These are phyloP conservation scores for Megacollybia marginata DNA, from an alignment of 768 basidiomycete genomes.

Conservation along the genomic window DNA sequence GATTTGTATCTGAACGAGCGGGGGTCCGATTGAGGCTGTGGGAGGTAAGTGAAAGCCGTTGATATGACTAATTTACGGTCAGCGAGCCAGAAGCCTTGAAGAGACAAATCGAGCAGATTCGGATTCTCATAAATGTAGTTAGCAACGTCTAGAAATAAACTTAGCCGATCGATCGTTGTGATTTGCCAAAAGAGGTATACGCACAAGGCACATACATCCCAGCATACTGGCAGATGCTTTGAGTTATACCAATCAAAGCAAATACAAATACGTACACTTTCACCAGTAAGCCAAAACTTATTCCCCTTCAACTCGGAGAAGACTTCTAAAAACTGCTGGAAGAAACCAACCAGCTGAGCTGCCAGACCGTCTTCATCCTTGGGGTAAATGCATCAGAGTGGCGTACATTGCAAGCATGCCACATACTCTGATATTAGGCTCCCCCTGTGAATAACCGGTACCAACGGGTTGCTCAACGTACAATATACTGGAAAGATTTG, in stretches of 20 bases:
- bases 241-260: too few species aligned
- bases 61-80: too few species aligned
- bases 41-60: too few species aligned
- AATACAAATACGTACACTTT: too few species aligned
- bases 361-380: constrained; percentile 45
- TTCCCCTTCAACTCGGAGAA: constrained; percentile 64
- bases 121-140: constrained; percentile 65
- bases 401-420: too few species aligned
- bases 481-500: neutral
- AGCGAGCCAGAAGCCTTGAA: constrained; percentile 66
- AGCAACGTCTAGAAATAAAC: constrained; percentile 49
- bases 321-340: too few species aligned
- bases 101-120: constrained; percentile 38
- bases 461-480: neutral
- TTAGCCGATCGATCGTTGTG: neutral
- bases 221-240: too few species aligned
- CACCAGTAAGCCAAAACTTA: constrained; percentile 63
- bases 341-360: too few species aligned
- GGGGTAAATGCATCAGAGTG: neutral
- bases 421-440: neutral
- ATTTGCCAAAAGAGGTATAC: constrained; percentile 10
- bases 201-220: constrained; percentile 48
- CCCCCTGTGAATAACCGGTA: too few species aligned
- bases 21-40: too few species aligned
- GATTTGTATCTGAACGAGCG: constrained; percentile 63